phyloP scores from a whole-genome alignment of 306 rosid genomes.

The Hippophae tibetana region DNA sequence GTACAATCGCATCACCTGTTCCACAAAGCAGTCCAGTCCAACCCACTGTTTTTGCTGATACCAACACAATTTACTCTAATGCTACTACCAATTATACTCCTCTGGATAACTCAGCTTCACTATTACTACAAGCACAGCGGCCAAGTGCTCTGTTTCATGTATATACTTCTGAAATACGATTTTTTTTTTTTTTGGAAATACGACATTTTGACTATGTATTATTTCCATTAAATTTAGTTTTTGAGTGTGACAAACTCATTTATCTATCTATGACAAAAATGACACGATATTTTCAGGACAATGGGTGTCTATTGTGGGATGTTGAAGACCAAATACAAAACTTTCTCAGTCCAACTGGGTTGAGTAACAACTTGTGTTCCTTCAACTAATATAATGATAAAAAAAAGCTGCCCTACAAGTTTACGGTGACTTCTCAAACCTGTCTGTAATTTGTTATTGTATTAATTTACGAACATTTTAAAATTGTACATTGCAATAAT shows the following conservation, averaged over 20 bases:
- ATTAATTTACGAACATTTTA: too few relatives aligned
- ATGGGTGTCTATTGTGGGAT: conserved; percentile 55
- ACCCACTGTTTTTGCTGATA: conserved; percentile 38
- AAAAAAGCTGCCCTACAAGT: conserved; percentile 27
- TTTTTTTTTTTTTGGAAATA: background rate
- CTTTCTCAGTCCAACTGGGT: conserved; percentile 60
- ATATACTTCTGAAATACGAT: background rate
- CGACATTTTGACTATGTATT: background rate
- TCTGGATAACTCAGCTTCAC: conserved; percentile 33
- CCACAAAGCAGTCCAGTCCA: conserved; percentile 40
- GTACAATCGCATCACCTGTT: conserved; percentile 27
- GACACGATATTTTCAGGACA: conserved; percentile 48
- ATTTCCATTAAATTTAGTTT: background rate
- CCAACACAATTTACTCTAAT: conserved; percentile 15
- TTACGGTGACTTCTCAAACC: conserved; percentile 39
- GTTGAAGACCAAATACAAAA: conserved; percentile 63
- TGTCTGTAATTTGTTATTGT: too few relatives aligned
- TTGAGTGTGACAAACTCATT: background rate
- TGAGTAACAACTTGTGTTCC: conserved; percentile 37
- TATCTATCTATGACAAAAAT: conserved; percentile 11
- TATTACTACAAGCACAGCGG: conserved; percentile 38
- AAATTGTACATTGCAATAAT: too few relatives aligned
- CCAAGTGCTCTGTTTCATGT: conserved; percentile 44
- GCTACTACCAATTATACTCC: conserved; percentile 26
- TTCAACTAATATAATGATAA: conserved; percentile 32